Base-by-base conservation (phyloP, 1,284 basidiomycete species). In the Rhodotorula sp. region DNA sequence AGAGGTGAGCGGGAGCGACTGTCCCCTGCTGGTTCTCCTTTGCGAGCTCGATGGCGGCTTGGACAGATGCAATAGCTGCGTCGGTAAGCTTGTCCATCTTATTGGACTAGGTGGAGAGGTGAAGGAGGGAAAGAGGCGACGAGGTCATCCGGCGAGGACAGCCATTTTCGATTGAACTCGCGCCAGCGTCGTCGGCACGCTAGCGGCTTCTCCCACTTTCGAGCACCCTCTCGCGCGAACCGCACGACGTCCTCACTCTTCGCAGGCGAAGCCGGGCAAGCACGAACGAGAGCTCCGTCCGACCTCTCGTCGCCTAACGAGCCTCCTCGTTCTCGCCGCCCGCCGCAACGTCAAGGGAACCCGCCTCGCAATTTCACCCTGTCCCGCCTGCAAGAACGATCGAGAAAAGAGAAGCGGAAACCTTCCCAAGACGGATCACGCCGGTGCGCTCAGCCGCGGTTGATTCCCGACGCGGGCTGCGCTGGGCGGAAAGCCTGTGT, bases 21-120 rank as follows among this genome's bases (percentile, higher is more conserved):
- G 64, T 50, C 2, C 87, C 86, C 77, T 93, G 88, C 16, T 88
- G 84, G 79, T 92, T 87, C 79, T 93, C 91, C 78, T 87, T 91
- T 46, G 91, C 90, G 54, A 90, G 84, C 78, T 92, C 90, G 62
- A 91, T 80, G 2, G 91, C 88, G 56, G 86, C 85, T 55, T 84
- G 80, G 64, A 93, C 77, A 31, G 87, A 84, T 74, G 86, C 83
- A 77, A 87, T 84, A 13, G 91, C 86, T 78, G 88, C 89, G 79
- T 93, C 89, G 24, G 91, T 94, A 77, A 92, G 89, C 66, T 92
- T 87, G 72, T 50, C 31, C 13, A 64, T 59, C 18, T 64, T 7
- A 28, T 53, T 7, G 22, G 26, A 5, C 16, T 28, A 11, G 52
- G 24, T 13, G 24, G 44, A 31, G 52, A 34, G 44, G 28, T 40